Evolutionary conservation across 257 asterid species (phyloP).

Genomic region (Solanum pennellii): DNA sequence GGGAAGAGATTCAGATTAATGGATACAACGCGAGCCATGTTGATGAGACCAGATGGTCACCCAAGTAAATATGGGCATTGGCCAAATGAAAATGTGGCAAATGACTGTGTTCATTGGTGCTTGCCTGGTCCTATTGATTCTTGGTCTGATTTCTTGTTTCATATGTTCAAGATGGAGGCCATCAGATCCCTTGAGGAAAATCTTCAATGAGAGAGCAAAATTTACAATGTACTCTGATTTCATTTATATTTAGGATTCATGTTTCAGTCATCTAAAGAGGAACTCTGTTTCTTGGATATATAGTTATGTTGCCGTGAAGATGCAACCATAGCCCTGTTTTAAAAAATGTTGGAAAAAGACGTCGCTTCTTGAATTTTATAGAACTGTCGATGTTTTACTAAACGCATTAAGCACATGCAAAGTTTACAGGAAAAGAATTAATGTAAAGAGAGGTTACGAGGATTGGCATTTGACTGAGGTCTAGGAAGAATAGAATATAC

Average conservation of each 20-base stretch:
- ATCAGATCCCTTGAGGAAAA: conserved; percentile 4
- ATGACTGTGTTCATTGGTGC: conserved; percentile 41
- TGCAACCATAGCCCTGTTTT: not conserved
- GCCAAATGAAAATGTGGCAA: conserved; percentile 15
- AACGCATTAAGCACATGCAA: not conserved
- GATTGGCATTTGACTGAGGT: not conserved
- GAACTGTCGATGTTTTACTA: not conserved
- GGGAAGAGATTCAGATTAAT: conserved; percentile 18
- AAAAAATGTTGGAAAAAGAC: not conserved
- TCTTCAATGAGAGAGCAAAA: not conserved
- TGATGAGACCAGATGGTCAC: conserved; percentile 39
- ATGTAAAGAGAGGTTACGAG: not conserved
- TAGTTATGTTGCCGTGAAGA: not conserved
- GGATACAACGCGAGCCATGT: conserved; percentile 25
- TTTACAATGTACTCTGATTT: not conserved
- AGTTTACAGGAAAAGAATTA: not conserved
- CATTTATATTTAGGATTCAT: not conserved
- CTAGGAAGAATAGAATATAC: no score
- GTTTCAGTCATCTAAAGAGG: not conserved
- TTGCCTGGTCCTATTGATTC: conserved; percentile 39
- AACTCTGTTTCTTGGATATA: not conserved
- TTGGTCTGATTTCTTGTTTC: conserved; percentile 34
- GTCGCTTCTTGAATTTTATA: not conserved
- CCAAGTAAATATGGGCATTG: conserved; percentile 26
- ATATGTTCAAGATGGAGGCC: conserved; percentile 34